A percentile compares a stretch with the other conserved stretches of the same genome.
Evolutionary conservation across 148 eudicot genomes (phyloP).

Genomic region (Cornus kousa): DNA sequence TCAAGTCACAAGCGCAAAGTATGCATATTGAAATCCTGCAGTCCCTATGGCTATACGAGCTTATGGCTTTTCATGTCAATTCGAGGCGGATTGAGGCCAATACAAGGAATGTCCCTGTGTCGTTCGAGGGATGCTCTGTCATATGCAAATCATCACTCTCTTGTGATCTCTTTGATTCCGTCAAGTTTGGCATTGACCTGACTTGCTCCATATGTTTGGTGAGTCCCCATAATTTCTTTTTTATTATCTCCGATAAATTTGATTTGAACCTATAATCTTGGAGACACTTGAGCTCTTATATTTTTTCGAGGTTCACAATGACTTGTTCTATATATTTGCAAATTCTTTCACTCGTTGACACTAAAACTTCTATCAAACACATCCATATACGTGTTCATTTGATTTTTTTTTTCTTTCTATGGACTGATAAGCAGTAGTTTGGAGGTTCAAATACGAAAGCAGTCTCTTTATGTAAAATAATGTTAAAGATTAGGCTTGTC

Average conservation of each 20-base stretch:
- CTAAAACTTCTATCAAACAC: no score
- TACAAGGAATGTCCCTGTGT: conserved; percentile 31
- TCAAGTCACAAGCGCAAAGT: conserved; percentile 81
- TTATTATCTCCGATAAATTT: no score
- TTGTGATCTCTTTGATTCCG: conserved; percentile 80
- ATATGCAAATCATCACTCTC: conserved; percentile 48
- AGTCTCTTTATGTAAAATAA: no score
- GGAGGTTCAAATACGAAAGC: no score
- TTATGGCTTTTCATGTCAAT: conserved; percentile 89
- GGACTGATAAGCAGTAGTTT: no score
- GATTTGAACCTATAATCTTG: neutral
- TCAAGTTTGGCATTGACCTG: conserved; percentile 82
- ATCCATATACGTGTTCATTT: no score
- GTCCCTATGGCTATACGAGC: conserved; percentile 96
- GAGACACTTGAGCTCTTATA: neutral
- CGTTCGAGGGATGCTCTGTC: conserved; percentile 66
- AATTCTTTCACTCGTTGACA: no score
- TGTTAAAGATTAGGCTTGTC: no score
- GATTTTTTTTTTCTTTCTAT: no score
- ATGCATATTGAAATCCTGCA: conserved; percentile 27
- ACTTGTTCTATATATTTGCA: neutral
- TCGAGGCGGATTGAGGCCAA: conserved; percentile 49
- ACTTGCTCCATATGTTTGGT: conserved; percentile 94
- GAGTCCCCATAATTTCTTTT: conserved; percentile 11
- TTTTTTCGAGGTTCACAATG: neutral